Percentiles rank a stretch among this genome's conserved stretches.
These are phyloP conservation scores for Pleurotus tuoliensis DNA, from an alignment of 768 basidiomycete species.

Conservation along the genomic window DNA sequence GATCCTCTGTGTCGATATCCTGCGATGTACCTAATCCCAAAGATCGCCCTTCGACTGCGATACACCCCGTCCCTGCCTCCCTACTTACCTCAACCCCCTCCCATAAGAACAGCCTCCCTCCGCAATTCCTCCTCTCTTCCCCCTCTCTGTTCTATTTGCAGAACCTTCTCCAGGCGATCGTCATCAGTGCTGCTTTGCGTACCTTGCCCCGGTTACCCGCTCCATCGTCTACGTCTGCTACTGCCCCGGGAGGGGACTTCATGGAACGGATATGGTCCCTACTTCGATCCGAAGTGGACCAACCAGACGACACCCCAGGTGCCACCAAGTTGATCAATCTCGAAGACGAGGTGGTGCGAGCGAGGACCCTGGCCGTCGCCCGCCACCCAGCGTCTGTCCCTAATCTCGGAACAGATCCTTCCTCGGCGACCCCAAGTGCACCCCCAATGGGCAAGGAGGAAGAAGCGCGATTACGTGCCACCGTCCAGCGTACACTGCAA, in stretches of 20 bases:
- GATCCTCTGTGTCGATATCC: constrained; percentile 31
- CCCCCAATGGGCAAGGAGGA: constrained; percentile 30
- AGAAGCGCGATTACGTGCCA: constrained; percentile 50
- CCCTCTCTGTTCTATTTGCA: constrained; percentile 56
- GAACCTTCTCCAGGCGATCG: constrained; percentile 67
- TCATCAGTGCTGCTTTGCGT: constrained; percentile 59
- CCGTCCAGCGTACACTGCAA: constrained; percentile 61
- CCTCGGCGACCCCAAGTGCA: neutral
- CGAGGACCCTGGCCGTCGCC: constrained; percentile 28
- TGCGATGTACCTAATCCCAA: constrained; percentile 31
- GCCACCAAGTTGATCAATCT: constrained; percentile 61
- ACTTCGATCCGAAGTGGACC: constrained; percentile 52
- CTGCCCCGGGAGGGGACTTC: constrained; percentile 32
- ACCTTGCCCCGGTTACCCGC: constrained; percentile 45
- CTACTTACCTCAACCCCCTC: neutral
- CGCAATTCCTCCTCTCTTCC: constrained; percentile 58
- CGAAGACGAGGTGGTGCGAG: constrained; percentile 69
- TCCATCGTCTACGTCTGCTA: constrained; percentile 7
- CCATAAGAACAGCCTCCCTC: constrained; percentile 50
- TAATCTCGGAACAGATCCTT: neutral
- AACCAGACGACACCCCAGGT: constrained; percentile 21
- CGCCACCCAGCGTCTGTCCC: constrained; percentile 1
- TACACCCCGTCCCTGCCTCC: neutral
- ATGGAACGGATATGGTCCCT: constrained; percentile 63
- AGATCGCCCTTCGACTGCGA: constrained; percentile 6